Evolutionary conservation across 257 asterid species (phyloP).

Genomic region (Jasminum sambac): DNA sequence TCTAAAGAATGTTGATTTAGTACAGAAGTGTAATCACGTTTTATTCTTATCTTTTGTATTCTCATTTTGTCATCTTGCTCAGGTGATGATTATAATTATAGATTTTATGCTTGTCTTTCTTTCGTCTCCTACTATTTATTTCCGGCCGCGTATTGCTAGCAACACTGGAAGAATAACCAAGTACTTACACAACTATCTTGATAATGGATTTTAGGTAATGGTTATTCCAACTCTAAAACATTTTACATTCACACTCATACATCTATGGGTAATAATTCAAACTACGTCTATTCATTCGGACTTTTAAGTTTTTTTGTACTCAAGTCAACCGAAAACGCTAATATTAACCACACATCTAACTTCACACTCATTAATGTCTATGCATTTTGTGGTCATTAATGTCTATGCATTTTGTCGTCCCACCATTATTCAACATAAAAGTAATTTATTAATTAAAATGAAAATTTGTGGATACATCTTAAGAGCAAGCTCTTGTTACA

Average conservation of each 20-base stretch:
- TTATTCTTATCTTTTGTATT: slow-evolving; percentile 22
- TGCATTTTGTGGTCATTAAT: slow-evolving; percentile 7
- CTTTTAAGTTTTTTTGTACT: too few species aligned
- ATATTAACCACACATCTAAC: too few species aligned
- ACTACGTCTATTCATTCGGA: too few species aligned
- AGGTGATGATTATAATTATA: slow-evolving; percentile 55
- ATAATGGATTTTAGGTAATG: slow-evolving; percentile 55
- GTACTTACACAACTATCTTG: too few species aligned
- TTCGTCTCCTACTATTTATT: slow-evolving; percentile 62
- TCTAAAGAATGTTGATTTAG: not conserved
- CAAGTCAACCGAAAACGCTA: too few species aligned
- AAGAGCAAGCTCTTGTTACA: too few species aligned
- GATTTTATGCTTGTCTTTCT: slow-evolving; percentile 63
- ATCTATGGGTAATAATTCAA: not conserved
- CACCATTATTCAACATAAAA: too few species aligned
- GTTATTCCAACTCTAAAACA: not conserved
- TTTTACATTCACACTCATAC: not conserved
- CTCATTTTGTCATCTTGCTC: too few species aligned
- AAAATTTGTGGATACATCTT: too few species aligned
- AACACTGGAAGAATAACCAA: slow-evolving; percentile 46
- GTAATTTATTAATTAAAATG: too few species aligned
- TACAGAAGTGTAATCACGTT: not conserved
- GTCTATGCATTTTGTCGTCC: too few species aligned
- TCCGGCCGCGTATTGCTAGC: slow-evolving; percentile 44
- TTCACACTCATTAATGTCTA: too few species aligned